Evolutionary conservation across 495 filamentous ascomycete species (phyloP).

Genomic region (Massariosphaeria phaeospora): DNA sequence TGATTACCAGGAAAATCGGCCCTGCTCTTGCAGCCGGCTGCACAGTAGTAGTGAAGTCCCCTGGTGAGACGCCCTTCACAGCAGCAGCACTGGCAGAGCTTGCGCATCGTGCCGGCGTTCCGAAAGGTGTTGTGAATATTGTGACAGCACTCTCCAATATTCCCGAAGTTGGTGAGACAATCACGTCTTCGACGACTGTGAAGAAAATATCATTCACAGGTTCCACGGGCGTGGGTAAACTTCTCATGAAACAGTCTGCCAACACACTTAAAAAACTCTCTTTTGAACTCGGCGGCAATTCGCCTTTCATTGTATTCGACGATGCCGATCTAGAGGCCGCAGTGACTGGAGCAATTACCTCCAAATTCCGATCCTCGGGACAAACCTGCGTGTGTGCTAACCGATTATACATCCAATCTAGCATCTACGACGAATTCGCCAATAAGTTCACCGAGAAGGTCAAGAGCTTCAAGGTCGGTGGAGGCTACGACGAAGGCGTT

Average conservation of each 20-base stretch:
- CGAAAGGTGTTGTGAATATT: slow-evolving; percentile 56
- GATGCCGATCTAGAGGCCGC: slow-evolving; percentile 65
- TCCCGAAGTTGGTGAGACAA: slow-evolving; percentile 56
- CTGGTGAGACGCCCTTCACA: slow-evolving; percentile 60
- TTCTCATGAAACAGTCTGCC: slow-evolving; percentile 56
- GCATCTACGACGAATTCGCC: slow-evolving; percentile 46
- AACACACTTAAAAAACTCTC: slow-evolving; percentile 66
- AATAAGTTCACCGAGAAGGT: slow-evolving; percentile 41
- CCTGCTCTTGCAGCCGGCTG: slow-evolving; percentile 54
- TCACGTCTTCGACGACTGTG: slow-evolving; percentile 60
- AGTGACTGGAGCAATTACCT: slow-evolving; percentile 53
- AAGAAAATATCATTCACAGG: slow-evolving; percentile 74
- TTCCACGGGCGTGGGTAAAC: slow-evolving; percentile 58
- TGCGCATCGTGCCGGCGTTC: slow-evolving; percentile 55
- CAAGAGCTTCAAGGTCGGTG: slow-evolving; percentile 43
- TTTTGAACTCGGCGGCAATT: slow-evolving; percentile 71
- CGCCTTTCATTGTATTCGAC: slow-evolving; percentile 69
- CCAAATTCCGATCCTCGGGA: slow-evolving; percentile 64
- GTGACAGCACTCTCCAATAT: slow-evolving; percentile 61
- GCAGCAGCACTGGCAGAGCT: slow-evolving; percentile 54
- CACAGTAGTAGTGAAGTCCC: slow-evolving; percentile 62
- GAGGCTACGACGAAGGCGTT: slow-evolving; percentile 41
- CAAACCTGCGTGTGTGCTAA: slow-evolving; percentile 75
- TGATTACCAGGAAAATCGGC: slow-evolving; percentile 44
- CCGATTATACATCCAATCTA: slow-evolving; percentile 60